Percentiles rank a stretch among this genome's conserved stretches.
These are phyloP conservation scores for Aquilaria yunnanensis DNA, from an alignment of 345 rosid genomes.

Conservation along the genomic window DNA sequence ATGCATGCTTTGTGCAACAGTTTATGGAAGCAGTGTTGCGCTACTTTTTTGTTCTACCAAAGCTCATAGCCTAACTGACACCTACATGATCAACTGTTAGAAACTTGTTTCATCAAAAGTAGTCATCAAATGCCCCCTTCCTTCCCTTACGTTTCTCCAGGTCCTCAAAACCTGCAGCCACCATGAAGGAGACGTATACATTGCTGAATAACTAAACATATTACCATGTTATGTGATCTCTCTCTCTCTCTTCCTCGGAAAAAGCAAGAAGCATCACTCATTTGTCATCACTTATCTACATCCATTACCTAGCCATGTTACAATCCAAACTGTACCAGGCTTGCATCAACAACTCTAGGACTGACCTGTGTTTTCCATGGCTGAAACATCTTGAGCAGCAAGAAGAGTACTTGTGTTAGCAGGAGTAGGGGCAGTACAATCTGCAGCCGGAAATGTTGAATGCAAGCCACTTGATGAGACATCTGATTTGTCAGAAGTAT, in stretches of 20 bases:
- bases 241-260: neutral
- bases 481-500: conserved; percentile 53
- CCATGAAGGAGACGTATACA: conserved; percentile 11
- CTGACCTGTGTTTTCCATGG: conserved; percentile 47
- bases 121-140: conserved; percentile 72
- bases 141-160: conserved; percentile 40
- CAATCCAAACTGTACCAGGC: conserved; percentile 12
- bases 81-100: conserved; percentile 4
- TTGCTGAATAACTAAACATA: neutral
- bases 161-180: conserved; percentile 39
- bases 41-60: conserved; percentile 12
- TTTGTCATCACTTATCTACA: neutral
- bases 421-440: conserved; percentile 23
- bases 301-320: neutral
- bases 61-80: conserved; percentile 12
- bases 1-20: neutral
- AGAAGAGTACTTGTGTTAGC: conserved; percentile 30
- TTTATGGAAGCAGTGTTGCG: conserved; percentile 11
- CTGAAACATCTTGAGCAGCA: conserved; percentile 50
- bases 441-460: conserved; percentile 60
- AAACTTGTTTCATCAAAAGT: conserved; percentile 44
- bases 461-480: conserved; percentile 65
- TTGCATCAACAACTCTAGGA: conserved; percentile 11
- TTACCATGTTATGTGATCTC: conserved; percentile 1
- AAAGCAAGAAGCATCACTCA: neutral